Percentiles rank a stretch among this genome's conserved stretches.
These are phyloP conservation scores for Geranium brycei DNA, from an alignment of 345 rosid genomes.

Conservation along the genomic window DNA sequence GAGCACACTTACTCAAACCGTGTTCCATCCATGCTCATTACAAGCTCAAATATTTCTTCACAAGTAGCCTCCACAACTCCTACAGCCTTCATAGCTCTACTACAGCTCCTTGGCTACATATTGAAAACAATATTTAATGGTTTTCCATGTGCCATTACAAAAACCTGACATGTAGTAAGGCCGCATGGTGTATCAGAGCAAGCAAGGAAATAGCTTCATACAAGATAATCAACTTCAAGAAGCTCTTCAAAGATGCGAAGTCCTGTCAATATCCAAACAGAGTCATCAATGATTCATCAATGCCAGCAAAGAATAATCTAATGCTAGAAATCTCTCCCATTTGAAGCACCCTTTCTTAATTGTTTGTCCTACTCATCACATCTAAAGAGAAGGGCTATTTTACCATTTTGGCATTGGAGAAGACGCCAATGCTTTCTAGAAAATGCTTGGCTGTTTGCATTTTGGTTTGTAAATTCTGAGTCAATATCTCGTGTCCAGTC, in stretches of 20 bases:
- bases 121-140: conserved; percentile 8
- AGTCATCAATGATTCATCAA: not conserved
- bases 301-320: conserved; percentile 5
- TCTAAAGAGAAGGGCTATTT: conserved; percentile 9
- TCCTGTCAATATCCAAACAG: conserved; percentile 38
- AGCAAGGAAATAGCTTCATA: conserved; percentile 25
- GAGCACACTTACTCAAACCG: conserved; percentile 87
- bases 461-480: conserved; percentile 59
- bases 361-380: conserved; percentile 9
- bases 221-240: conserved; percentile 97
- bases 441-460: conserved; percentile 76
- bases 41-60: conserved; percentile 93
- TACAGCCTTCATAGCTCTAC: conserved; percentile 99
- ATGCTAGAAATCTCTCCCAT: not conserved
- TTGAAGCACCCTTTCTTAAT: not conserved
- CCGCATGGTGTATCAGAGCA: conserved; percentile 9
- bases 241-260: conserved; percentile 99
- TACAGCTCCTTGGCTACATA: conserved; percentile 97
- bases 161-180: conserved; percentile 8
- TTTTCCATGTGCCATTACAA: conserved; percentile 1
- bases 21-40: conserved; percentile 99
- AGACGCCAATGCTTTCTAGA: conserved; percentile 98
- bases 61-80: conserved; percentile 97
- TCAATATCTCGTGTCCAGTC: conserved; percentile 92
- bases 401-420: conserved; percentile 98